Evolutionary conservation across 2,329 filamentous ascomycete genomes (phyloP).

Genomic region (Talaromyces sp.): DNA sequence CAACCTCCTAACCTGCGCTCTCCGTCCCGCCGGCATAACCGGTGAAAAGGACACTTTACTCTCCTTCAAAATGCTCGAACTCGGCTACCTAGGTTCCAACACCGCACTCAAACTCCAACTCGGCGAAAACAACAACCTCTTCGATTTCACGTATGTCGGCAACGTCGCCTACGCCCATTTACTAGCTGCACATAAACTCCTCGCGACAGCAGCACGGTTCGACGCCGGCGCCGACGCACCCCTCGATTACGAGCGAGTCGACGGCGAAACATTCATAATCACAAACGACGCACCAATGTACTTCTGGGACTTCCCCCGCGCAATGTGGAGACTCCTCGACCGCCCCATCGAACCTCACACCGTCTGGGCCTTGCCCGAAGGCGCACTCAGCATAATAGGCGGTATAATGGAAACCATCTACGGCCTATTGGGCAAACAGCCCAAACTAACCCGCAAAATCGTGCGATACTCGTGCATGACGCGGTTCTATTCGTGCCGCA

Average conservation of each 20-base stretch:
- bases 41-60: slow-evolving; percentile 82
- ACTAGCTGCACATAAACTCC: slow-evolving; percentile 71
- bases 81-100: slow-evolving; percentile 57
- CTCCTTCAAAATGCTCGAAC: slow-evolving; percentile 70
- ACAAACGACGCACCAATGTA: slow-evolving; percentile 86
- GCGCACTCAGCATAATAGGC: slow-evolving; percentile 41
- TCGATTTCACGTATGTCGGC: slow-evolving; percentile 68
- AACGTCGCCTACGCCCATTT: slow-evolving; percentile 78
- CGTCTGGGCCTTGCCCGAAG: slow-evolving; percentile 44
- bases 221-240: slow-evolving; percentile 56
- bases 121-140: slow-evolving; percentile 69
- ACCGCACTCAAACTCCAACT: slow-evolving; percentile 75
- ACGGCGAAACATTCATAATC: slow-evolving; percentile 86
- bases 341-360: slow-evolving; percentile 45
- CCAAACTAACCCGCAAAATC: slow-evolving; percentile 45
- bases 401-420: slow-evolving; percentile 44
- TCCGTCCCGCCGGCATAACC: slow-evolving; percentile 87
- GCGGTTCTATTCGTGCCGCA: slow-evolving; percentile 49
- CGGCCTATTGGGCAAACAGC: slow-evolving; percentile 46
- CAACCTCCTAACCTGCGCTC: slow-evolving; percentile 69
- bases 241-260: slow-evolving; percentile 70
- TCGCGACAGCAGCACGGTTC: slow-evolving; percentile 53
- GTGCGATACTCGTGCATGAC: slow-evolving; percentile 52
- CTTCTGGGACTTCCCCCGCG: slow-evolving; percentile 84
- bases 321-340: slow-evolving; percentile 64